Percentiles rank a stretch among this genome's conserved stretches.
These are phyloP conservation scores for Trametes polyzona DNA, from an alignment of 1,284 basidiomycete genomes.

Conservation along the genomic window DNA sequence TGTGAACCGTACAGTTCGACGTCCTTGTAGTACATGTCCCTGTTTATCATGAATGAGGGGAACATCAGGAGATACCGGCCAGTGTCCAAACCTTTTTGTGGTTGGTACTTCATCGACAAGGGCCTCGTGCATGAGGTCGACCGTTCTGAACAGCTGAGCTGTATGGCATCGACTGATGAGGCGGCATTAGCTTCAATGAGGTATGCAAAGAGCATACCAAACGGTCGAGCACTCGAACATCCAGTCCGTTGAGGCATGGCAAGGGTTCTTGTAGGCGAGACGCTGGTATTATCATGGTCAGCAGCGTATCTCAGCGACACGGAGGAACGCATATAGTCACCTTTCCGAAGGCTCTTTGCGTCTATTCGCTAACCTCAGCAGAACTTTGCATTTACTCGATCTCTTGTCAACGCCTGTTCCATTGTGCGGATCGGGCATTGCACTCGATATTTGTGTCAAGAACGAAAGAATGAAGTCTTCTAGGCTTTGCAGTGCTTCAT, in stretches of 20 bases:
- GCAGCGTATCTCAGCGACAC: background rate
- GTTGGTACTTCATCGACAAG: conserved; percentile 54
- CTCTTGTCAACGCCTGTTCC: conserved; percentile 2
- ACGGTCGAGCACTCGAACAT: conserved; percentile 51
- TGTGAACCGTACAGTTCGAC: conserved; percentile 78
- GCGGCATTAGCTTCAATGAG: background rate
- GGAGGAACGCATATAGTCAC: conserved; percentile 27
- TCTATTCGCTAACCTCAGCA: conserved; percentile 36
- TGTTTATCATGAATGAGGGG: conserved; percentile 35
- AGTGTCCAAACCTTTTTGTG: conserved; percentile 65
- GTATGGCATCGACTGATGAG: background rate
- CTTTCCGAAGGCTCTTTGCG: conserved; percentile 27
- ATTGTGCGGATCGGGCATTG: conserved; percentile 24
- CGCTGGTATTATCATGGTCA: conserved; percentile 11
- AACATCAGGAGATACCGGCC: background rate
- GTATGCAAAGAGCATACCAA: conserved; percentile 45
- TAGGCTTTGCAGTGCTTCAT: conserved; percentile 37
- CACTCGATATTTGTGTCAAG: conserved; percentile 51
- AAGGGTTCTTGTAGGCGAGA: conserved; percentile 27
- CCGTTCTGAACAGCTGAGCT: conserved; percentile 70
- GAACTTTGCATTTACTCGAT: conserved; percentile 25
- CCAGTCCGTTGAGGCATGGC: conserved; percentile 43
- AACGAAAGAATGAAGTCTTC: conserved; percentile 59
- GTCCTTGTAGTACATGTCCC: conserved; percentile 89
- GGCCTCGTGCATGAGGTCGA: conserved; percentile 69